Conservation (phyloP, 2,329 filamentous ascomycete genomes). For the Coniella lustricola region DNA sequence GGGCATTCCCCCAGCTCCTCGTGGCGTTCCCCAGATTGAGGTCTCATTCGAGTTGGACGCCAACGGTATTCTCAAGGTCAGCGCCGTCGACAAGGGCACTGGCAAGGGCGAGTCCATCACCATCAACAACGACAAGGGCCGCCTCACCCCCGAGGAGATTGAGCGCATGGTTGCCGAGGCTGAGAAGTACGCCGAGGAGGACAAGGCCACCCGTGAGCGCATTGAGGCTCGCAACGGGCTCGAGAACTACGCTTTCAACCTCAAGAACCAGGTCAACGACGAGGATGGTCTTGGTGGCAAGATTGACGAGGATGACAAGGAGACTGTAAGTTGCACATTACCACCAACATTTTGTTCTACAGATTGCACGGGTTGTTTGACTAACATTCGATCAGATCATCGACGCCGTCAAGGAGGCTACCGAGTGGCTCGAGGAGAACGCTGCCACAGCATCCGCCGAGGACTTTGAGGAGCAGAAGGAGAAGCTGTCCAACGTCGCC, state of each 20-base stretch:
- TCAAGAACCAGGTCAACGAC: conserved; percentile 99
- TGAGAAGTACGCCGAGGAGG: conserved; percentile 97
- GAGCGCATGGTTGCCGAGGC: conserved; percentile 98
- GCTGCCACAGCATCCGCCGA: conserved; percentile 75
- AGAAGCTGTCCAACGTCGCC: conserved; percentile 93
- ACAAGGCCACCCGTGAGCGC: conserved; percentile 95
- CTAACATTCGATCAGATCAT: conserved; percentile 54
- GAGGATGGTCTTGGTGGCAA: conserved; percentile 95
- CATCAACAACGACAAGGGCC: conserved; percentile 99
- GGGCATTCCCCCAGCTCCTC: conserved; percentile 87
- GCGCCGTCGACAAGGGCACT: conserved; percentile 94
- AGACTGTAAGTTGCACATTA: conserved; percentile 56
- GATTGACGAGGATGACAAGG: conserved; percentile 98
- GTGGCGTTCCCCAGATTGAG: conserved; percentile 96
- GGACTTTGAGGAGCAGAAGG: conserved; percentile 99
- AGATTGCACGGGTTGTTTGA: conserved; percentile 5
- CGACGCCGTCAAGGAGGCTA: conserved; percentile 93
- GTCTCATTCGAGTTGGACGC: conserved; percentile 96
- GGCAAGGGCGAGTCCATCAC: conserved; percentile 97
- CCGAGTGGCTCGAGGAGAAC: conserved; percentile 97
- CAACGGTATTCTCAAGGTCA: conserved; percentile 97
- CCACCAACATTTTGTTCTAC: not conserved
- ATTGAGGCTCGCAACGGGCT: conserved; percentile 94
- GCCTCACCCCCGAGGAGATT: conserved; percentile 92
- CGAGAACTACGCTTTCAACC: conserved; percentile 97